Evolutionary conservation across 306 rosid genomes (phyloP), one percentile per base, ranked within the genome.

Genomic region (Rosa rugosa): DNA sequence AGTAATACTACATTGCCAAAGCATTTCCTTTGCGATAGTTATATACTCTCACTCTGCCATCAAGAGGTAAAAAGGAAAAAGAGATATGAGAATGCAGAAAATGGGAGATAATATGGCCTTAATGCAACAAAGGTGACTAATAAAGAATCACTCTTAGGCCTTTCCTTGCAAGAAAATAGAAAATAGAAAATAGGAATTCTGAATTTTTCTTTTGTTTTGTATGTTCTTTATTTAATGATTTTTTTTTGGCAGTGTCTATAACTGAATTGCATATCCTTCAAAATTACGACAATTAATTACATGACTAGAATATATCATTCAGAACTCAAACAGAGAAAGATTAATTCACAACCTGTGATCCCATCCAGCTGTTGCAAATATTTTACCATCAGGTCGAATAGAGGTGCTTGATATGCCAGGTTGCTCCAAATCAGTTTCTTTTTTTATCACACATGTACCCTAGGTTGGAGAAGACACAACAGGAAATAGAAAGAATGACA

Each of bases 351-450:
- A 92, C 99, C 98, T 92, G 86, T 92, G 98, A 80, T 95, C 99
- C 99, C 99, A 92, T 75, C 98, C 99, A 75, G 99, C 95, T 53
- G 98, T 91, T 34, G 98, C 97, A 69, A 85, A 97, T 81, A 85
- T 88, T 89, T 89, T 91, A 42, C 87, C 88, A 75, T 95, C 97
- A 3, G 90, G 87, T 63, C 96, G 89, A 84, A 93, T 93, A 23
- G 92, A 91, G 81, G 87, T 85, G 80, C 93, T 84, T 18, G 98
- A 83, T 73, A 95, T 86, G 65, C 97, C 97, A 49, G 97, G 93
- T 85, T 97, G 88, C 85, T 95, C 97, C 91, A 92, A 85, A 83
- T 47, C 81, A 77, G 89, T 88, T 81, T 90, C 96, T 84, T 82
- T 91, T 88, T 93, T 93, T 5, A 85, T 81, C 76, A 90, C 69